These are phyloP conservation scores for Cyberlindnera nakhonratchasimensis DNA, from an alignment of 805 yeast genomes.

Conservation along the genomic window DNA sequence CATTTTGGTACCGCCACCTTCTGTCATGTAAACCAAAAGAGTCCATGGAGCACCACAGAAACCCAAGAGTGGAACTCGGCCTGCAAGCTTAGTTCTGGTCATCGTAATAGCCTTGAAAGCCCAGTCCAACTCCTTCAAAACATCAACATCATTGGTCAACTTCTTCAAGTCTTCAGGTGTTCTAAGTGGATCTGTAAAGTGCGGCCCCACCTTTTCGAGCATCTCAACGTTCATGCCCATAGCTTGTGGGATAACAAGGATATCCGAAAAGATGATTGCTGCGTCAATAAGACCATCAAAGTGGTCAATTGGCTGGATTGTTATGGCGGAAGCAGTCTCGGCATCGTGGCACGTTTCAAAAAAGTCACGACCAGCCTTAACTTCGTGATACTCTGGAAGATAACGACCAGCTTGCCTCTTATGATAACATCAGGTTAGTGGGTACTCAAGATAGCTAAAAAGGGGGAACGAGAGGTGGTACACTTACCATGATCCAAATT, in stretches of 20 bases:
- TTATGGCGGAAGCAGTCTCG: conserved; percentile 88
- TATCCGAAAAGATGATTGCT: conserved; percentile 94
- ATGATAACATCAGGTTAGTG: conserved; percentile 26
- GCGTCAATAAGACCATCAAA: conserved; percentile 90
- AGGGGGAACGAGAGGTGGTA: background rate
- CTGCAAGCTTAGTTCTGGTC: conserved; percentile 81
- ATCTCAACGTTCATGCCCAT: conserved; percentile 94
- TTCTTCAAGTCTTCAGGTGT: conserved; percentile 61
- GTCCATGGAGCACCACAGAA: conserved; percentile 99
- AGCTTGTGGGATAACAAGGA: conserved; percentile 95
- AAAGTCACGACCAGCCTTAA: conserved; percentile 80
- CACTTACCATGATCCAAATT: conserved; percentile 80
- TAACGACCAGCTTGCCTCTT: conserved; percentile 93
- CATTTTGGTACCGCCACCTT: conserved; percentile 93
- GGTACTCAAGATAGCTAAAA: background rate
- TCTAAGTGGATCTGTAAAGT: conserved; percentile 85
- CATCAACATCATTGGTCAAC: conserved; percentile 62
- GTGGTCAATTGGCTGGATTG: conserved; percentile 92
- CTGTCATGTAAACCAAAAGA: conserved; percentile 91
- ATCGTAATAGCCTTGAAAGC: conserved; percentile 90
- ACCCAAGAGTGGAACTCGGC: conserved; percentile 91
- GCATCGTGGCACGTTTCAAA: conserved; percentile 95
- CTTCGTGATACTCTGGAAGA: conserved; percentile 85
- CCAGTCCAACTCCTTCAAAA: conserved; percentile 81
- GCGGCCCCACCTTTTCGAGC: conserved; percentile 94